Base-by-base conservation (phyloP, 306 rosid species). In the Cyclanthera cordifolia region DNA sequence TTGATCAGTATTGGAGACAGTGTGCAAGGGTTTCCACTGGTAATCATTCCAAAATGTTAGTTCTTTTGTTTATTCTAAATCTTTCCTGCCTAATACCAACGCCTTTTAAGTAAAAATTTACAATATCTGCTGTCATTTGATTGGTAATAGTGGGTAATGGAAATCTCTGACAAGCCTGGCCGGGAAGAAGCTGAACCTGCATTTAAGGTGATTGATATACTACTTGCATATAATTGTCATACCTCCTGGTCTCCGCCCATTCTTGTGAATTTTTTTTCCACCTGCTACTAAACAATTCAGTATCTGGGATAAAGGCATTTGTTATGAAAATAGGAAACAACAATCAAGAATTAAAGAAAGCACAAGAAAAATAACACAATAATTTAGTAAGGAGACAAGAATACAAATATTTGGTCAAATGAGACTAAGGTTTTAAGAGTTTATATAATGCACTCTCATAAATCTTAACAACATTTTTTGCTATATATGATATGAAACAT, bases 161-260 rank as follows among this genome's bases (percentile, higher is more conserved):
- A 93, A 86, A 89, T 93, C 81, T 89, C 98, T 69, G 96, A 93
- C 86, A 89, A 84, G 83, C 91, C 96, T 1, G 96, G 98, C 50
- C 82, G 83, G 75, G 87, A 85, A 79, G 98, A 93, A 79, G 73
- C 87, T 50, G 84, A 93, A 74, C 95, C 98, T 79, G 94, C 98
- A 54, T 93, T 93, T 82, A 93, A 93, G 96, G 98, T 81, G 79
- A 85, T 73, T 78, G 71, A 47, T 80, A 48, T 71, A 47, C 28
- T 53, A 66, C 66, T 77, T 37, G 43, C 43, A 6, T 64, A 43
- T 43, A 45, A 21, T 49, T 30, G 30, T 32, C 60, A 10, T 14
- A 24, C 3, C 34, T 51, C n/a, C n/a, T n/a, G n/a, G n/a, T n/a
- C 30, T 4, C 59, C 20, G 30, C 21, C 27, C 58, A n/a, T 68